These are phyloP conservation scores for Pestalotiopsis sp. DNA, from an alignment of 2,329 filamentous ascomycete species.

Conservation along the genomic window DNA sequence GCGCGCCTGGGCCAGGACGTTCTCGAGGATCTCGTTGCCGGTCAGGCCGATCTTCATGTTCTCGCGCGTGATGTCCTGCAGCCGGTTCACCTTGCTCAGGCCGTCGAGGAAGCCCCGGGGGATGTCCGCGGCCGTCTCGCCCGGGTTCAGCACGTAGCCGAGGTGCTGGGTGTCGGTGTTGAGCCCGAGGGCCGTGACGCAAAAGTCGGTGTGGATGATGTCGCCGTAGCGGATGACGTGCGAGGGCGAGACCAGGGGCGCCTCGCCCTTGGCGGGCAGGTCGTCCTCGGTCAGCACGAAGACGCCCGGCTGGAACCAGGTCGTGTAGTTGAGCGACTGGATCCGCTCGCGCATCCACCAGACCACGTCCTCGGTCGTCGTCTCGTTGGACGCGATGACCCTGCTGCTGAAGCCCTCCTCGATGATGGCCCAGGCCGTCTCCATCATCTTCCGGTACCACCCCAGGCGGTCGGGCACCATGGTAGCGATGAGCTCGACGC, in stretches of 20 bases:
- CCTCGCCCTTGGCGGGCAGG: slow-evolving; percentile 3
- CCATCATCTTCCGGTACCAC: slow-evolving; percentile 48
- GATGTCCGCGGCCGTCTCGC: slow-evolving; percentile 42
- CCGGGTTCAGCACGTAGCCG: slow-evolving; percentile 48
- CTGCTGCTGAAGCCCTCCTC: slow-evolving; percentile 45
- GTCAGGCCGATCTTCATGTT: slow-evolving; percentile 47
- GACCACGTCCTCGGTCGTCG: slow-evolving; percentile 48
- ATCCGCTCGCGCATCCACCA: slow-evolving; percentile 56
- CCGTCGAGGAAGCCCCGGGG: slow-evolving; percentile 44
- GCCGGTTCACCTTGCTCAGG: slow-evolving; percentile 45
- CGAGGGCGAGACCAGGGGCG: slow-evolving; percentile 21
- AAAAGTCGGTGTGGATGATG: slow-evolving; percentile 52
- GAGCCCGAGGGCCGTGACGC: slow-evolving; percentile 47
- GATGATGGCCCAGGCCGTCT: slow-evolving; percentile 55
- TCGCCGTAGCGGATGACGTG: slow-evolving; percentile 45
- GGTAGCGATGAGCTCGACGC: slow-evolving; percentile 47
- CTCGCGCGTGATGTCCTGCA: slow-evolving; percentile 49
- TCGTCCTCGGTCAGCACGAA: slow-evolving; percentile 39
- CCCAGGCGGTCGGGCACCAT: slow-evolving; percentile 40
- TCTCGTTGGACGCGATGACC: slow-evolving; percentile 43
- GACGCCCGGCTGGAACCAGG: slow-evolving; percentile 54
- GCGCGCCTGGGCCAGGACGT: slow-evolving; percentile 40
- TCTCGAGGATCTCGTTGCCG: slow-evolving; percentile 47
- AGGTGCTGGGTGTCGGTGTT: slow-evolving; percentile 55
- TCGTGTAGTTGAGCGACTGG: slow-evolving; percentile 51